A percentile compares a stretch with the other conserved stretches of the same genome.
Evolutionary conservation across 2,329 filamentous ascomycete genomes (phyloP).

Genomic region (Sclerotinia subarctica): DNA sequence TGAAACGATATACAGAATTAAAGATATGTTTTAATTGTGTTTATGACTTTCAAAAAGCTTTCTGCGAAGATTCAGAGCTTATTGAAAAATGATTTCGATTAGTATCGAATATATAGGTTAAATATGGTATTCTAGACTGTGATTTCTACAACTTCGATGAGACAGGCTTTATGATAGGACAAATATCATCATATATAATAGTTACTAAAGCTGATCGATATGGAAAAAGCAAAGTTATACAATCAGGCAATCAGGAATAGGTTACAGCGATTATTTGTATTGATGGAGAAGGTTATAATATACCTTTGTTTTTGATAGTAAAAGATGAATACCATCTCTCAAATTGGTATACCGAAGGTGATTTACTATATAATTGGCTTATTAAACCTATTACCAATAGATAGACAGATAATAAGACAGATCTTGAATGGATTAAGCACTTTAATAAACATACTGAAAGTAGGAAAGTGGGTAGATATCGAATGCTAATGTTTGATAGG

Average conservation of each 20-base stretch:
- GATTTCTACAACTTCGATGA: slow-evolving; percentile 8
- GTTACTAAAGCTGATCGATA: slow-evolving; percentile 25
- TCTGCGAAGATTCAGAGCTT: too few relatives aligned
- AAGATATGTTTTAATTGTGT: neutral
- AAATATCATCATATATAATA: slow-evolving; percentile 23
- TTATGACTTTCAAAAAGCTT: neutral
- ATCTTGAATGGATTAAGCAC: slow-evolving; percentile 39
- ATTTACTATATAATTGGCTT: slow-evolving; percentile 34
- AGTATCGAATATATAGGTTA: too few relatives aligned
- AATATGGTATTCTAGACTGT: too few relatives aligned
- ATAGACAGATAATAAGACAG: slow-evolving; percentile 36
- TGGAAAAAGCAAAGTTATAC: slow-evolving; percentile 21
- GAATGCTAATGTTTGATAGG: slow-evolving; percentile 22
- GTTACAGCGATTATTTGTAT: slow-evolving; percentile 31
- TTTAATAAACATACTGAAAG: slow-evolving; percentile 20
- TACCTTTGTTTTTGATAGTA: slow-evolving; percentile 34
- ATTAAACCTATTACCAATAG: slow-evolving; percentile 38
- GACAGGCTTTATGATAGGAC: slow-evolving; percentile 23
- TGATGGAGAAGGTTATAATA: slow-evolving; percentile 26
- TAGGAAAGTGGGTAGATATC: slow-evolving; percentile 18
- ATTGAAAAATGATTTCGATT: too few relatives aligned
- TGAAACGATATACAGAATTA: neutral
- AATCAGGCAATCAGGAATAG: slow-evolving; percentile 33
- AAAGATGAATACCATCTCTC: slow-evolving; percentile 14
- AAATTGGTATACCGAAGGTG: slow-evolving; percentile 24